Evolutionary conservation across 352 stramenopile genomes (phyloP).

Genomic region (Globisporangium irregulare): DNA sequence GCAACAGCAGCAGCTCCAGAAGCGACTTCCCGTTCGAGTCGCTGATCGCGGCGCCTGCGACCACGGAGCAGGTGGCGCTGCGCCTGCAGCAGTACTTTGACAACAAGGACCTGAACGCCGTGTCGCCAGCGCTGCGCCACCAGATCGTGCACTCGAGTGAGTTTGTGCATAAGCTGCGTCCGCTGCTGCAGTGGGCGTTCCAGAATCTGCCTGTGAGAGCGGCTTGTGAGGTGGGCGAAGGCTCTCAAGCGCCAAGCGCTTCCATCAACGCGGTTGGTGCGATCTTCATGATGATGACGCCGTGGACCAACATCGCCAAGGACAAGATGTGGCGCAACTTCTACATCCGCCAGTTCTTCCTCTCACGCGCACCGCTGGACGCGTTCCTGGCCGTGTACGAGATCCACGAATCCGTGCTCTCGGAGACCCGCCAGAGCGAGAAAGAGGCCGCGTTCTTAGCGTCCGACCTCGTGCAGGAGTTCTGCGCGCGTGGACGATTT

Average conservation of each 20-base stretch:
- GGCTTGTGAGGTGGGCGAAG: background rate
- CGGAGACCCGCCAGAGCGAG: background rate
- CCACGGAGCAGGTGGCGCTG: conserved; percentile 16
- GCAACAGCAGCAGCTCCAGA: background rate
- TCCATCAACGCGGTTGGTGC: conserved; percentile 12
- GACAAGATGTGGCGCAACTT: conserved; percentile 50
- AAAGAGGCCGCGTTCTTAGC: conserved; percentile 29
- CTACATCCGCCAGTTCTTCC: conserved; percentile 63
- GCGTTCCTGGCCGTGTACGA: conserved; percentile 40
- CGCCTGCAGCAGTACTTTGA: conserved; percentile 41
- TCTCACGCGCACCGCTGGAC: conserved; percentile 38
- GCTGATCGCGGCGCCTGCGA: conserved; percentile 19
- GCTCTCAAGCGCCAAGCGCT: background rate
- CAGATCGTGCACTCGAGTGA: conserved; percentile 30
- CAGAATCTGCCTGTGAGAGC: conserved; percentile 12
- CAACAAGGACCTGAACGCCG: conserved; percentile 21
- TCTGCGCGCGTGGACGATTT: conserved; percentile 53
- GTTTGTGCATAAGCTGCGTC: conserved; percentile 29
- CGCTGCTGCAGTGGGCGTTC: conserved; percentile 40
- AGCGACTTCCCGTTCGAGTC: conserved; percentile 22
- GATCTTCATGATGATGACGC: conserved; percentile 39
- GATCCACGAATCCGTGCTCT: conserved; percentile 13
- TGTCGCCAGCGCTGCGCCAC: conserved; percentile 21
- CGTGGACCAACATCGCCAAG: conserved; percentile 49
- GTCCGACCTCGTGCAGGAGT: conserved; percentile 41